Conservation (phyloP, 1,284 basidiomycete genomes). For the Chalciporus sp. region DNA sequence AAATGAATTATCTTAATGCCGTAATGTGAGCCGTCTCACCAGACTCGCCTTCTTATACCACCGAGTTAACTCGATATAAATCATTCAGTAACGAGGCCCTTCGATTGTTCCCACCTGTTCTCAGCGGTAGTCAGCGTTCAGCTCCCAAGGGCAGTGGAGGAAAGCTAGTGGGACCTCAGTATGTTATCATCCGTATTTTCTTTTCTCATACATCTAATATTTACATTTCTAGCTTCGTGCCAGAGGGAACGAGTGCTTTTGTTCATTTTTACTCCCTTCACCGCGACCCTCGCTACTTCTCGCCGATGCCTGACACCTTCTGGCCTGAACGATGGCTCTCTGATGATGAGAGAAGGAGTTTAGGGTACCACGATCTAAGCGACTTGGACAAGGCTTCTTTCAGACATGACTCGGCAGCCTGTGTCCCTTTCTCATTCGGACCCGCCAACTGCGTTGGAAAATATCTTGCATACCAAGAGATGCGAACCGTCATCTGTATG, state of each 20-base stretch:
- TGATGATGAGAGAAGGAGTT: slow-evolving; percentile 28
- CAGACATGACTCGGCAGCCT: slow-evolving; percentile 34
- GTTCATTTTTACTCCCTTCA: slow-evolving; percentile 52
- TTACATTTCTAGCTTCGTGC: slow-evolving; percentile 43
- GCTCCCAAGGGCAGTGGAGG: slow-evolving; percentile 41
- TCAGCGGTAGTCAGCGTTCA: slow-evolving; percentile 53
- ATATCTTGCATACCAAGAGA: slow-evolving; percentile 38
- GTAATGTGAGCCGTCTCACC: slow-evolving; percentile 45
- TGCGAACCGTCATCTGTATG: slow-evolving; percentile 36
- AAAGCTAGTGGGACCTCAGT: slow-evolving; percentile 38
- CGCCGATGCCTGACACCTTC: slow-evolving; percentile 41
- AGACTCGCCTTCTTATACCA: slow-evolving; percentile 1
- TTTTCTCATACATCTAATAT: slow-evolving; percentile 20
- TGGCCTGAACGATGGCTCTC: slow-evolving; percentile 48
- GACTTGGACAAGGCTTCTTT: slow-evolving; percentile 30
- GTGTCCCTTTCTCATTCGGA: slow-evolving; percentile 37
- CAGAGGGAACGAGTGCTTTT: slow-evolving; percentile 50
- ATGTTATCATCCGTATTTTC: slow-evolving; percentile 14
- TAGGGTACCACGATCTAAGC: slow-evolving; percentile 30
- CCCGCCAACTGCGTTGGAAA: slow-evolving; percentile 39
- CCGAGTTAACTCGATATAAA: slow-evolving; percentile 10
- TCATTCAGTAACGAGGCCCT: slow-evolving; percentile 56
- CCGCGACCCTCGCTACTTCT: slow-evolving; percentile 41
- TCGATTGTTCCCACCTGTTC: slow-evolving; percentile 55
- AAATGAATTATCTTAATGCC: slow-evolving; percentile 51